Base-by-base conservation (phyloP, 805 yeast species). In the Starmerella stigmatis region DNA sequence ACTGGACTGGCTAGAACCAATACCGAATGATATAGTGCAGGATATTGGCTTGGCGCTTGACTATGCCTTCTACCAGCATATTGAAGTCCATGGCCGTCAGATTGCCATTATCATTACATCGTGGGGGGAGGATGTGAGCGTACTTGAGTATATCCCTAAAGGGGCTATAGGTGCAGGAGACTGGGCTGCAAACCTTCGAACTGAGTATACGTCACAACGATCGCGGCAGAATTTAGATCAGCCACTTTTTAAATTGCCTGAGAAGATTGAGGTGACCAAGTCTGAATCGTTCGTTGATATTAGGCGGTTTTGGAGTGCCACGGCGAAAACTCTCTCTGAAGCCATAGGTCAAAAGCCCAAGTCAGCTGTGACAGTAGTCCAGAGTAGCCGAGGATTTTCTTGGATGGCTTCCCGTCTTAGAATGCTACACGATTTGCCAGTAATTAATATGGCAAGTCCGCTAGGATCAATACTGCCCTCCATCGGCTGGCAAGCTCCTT, bases 321-420 rank as follows among this genome's bases (percentile, higher is more conserved):
- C 85, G 35, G 75, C 78, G 54, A 67, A 74, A 25, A 61, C 67
- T 4, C 59, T 84, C 17, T 62, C 74, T 13, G 73, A 74, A 48
- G 62, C 79, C 35, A 75, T 77, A 45, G 84, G 81, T 35, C 11
- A 25, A 3, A 81, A 76, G 48, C 74, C 77, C 53, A 79, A 85
- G 25, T 72, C 82, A 43, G 71, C 80, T 4, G 59, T 85, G 29
- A 60, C 85, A 31, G 74, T 82, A 1, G 52, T 86, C n/a, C 94
- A 85, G 57, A 81, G 94, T 0, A 84, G 89, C n/a, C 56, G 59
- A 8, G 50, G 59, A 1, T 39, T 45, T 4, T 28, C 63, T 1
- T 73, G 72, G 50, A 55, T 86, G 3, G 15, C 41, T 19, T 19
- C 42, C 9, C 33, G 35, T 10, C 26, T 47, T 13, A 46, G 56